phyloP scores from a whole-genome alignment of 352 stramenopile species.

The Pythium folliculosum region DNA sequence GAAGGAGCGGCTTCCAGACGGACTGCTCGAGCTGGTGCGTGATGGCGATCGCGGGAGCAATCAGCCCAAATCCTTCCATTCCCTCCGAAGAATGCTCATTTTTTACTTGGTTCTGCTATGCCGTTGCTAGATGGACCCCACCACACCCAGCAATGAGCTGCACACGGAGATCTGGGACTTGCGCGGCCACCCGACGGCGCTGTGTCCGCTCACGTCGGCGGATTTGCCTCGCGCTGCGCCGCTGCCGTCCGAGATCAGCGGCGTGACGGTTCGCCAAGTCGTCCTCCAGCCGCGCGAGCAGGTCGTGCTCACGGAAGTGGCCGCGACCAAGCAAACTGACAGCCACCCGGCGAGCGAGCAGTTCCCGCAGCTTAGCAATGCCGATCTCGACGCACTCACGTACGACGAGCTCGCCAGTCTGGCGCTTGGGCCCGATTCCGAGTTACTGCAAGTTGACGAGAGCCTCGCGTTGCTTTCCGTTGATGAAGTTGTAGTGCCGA shows the following conservation, averaged over 20 bases:
- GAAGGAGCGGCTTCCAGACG: slow-evolving; percentile 51
- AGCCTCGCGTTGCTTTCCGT: slow-evolving; percentile 11
- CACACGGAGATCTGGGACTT: slow-evolving; percentile 32
- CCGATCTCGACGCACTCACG: slow-evolving; percentile 30
- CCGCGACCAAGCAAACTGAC: slow-evolving; percentile 2
- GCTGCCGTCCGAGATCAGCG: neutral
- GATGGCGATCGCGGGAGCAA: neutral
- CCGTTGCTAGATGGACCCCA: slow-evolving; percentile 18
- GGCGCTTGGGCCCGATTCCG: slow-evolving; percentile 18
- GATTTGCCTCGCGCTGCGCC: slow-evolving; percentile 24
- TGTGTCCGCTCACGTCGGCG: slow-evolving; percentile 31
- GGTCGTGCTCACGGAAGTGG: slow-evolving; percentile 11
- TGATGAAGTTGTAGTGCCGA: slow-evolving; percentile 3
- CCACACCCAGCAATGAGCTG: slow-evolving; percentile 1
- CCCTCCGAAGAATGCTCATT: too few relatives aligned
- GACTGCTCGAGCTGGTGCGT: slow-evolving; percentile 57
- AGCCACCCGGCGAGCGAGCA: slow-evolving; percentile 18
- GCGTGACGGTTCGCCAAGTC: slow-evolving; percentile 14
- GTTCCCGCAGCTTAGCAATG: slow-evolving; percentile 30
- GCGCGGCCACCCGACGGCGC: slow-evolving; percentile 9
- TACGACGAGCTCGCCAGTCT: slow-evolving; percentile 26
- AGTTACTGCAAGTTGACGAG: slow-evolving; percentile 27
- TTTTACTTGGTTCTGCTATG: neutral
- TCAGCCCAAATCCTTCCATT: neutral
- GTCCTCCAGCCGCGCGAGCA: slow-evolving; percentile 19